Evolutionary conservation across 768 basidiomycete genomes (phyloP).

Genomic region (Phaeotremella fagi): DNA sequence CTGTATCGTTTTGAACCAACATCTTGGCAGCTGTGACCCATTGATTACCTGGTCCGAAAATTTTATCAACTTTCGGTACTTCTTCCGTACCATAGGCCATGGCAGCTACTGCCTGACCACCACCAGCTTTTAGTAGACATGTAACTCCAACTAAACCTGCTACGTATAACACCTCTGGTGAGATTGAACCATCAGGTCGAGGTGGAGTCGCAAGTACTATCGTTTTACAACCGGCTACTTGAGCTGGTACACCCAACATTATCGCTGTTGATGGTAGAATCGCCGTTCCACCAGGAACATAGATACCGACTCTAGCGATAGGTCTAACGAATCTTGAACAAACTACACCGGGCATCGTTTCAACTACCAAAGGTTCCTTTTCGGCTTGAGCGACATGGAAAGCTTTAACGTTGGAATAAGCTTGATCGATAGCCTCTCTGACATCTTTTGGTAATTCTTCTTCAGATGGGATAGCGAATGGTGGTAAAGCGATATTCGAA

Average conservation of each 20-base stretch:
- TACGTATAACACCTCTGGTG: conserved; percentile 96
- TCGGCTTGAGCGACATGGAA: conserved; percentile 89
- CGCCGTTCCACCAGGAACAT: conserved; percentile 96
- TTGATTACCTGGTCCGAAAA: conserved; percentile 98
- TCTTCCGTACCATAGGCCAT: conserved; percentile 94
- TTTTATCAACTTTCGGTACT: conserved; percentile 97
- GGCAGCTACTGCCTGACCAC: conserved; percentile 92
- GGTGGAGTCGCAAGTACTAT: conserved; percentile 97
- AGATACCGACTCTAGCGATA: conserved; percentile 92
- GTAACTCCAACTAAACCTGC: conserved; percentile 86
- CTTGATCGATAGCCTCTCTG: conserved; percentile 75
- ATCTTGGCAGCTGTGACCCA: conserved; percentile 99
- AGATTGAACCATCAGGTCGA: conserved; percentile 81
- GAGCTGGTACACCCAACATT: conserved; percentile 96
- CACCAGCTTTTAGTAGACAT: conserved; percentile 87
- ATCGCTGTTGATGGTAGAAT: conserved; percentile 92
- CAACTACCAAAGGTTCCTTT: conserved; percentile 66
- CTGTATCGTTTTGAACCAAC: conserved; percentile 97
- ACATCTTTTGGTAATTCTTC: conserved; percentile 52
- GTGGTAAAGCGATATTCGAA: conserved; percentile 69
- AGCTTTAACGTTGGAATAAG: conserved; percentile 83
- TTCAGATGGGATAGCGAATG: conserved; percentile 62
- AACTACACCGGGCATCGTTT: conserved; percentile 96
- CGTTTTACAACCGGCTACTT: conserved; percentile 88
- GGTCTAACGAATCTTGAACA: conserved; percentile 92